A percentile compares a stretch with the other conserved stretches of the same genome.
Evolutionary conservation across 306 rosid species (phyloP).

Genomic region (Cyclanthera cordifolia): DNA sequence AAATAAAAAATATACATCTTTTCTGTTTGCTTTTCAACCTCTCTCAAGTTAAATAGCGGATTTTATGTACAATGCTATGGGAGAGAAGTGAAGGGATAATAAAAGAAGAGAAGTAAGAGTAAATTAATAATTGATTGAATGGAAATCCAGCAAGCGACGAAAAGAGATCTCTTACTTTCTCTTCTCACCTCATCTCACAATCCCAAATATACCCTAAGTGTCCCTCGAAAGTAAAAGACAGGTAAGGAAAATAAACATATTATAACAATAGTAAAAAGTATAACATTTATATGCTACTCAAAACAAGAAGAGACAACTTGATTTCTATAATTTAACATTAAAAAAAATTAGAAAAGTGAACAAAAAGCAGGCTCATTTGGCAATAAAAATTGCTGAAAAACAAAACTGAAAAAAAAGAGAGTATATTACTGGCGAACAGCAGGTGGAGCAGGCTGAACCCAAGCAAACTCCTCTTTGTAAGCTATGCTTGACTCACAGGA

Average conservation of each 20-base stretch:
- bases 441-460: constrained; percentile 1
- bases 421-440: not conserved
- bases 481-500: constrained; percentile 41
- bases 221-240: no score
- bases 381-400: not conserved
- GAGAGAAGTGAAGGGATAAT: no score
- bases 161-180: no score
- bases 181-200: no score
- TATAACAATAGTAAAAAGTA: no score
- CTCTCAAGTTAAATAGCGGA: not conserved
- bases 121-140: no score
- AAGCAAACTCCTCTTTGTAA: constrained; percentile 55
- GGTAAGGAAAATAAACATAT: no score
- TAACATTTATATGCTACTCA: not conserved
- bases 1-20: no score
- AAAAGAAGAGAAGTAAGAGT: no score
- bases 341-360: not conserved
- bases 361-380: not conserved
- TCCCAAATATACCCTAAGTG: no score
- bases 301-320: not conserved
- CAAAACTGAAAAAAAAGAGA: not conserved
- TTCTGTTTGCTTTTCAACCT: no score
- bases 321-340: constrained; percentile 1
- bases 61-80: not conserved
- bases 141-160: no score